These are phyloP conservation scores for Penicillium dipodomyicola DNA, from an alignment of 495 filamentous ascomycete genomes.

Conservation along the genomic window DNA sequence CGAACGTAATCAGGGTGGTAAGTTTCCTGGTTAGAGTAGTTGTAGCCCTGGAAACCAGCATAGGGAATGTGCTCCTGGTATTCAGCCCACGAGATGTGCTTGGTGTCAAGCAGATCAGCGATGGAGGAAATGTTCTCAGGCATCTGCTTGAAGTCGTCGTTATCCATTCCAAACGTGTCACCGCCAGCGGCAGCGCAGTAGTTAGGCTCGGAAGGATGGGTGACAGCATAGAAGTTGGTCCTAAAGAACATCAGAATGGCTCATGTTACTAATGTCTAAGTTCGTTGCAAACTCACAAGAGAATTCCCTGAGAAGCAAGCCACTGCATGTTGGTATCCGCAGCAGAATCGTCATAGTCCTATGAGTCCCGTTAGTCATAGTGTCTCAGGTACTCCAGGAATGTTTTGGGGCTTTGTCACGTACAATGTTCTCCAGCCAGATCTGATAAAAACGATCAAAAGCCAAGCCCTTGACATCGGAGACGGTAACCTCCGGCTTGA, in stretches of 20 bases:
- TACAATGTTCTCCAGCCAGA: constrained; percentile 75
- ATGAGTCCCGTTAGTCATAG: background rate
- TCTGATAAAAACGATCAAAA: constrained; percentile 64
- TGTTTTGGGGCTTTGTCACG: constrained; percentile 32
- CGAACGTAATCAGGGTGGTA: constrained; percentile 64
- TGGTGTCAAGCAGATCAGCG: constrained; percentile 65
- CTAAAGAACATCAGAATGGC: constrained; percentile 9
- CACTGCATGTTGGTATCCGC: constrained; percentile 52
- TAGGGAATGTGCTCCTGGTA: constrained; percentile 70
- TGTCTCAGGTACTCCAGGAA: constrained; percentile 29
- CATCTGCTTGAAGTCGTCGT: constrained; percentile 57
- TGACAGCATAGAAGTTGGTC: constrained; percentile 60
- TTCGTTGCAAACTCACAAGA: constrained; percentile 31
- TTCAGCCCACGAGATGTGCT: constrained; percentile 63
- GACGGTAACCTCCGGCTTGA: constrained; percentile 44
- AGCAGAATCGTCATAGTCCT: constrained; percentile 55
- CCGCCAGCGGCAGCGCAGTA: constrained; percentile 62
- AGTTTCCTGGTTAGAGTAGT: constrained; percentile 49
- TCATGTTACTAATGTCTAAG: background rate
- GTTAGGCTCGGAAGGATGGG: constrained; percentile 71
- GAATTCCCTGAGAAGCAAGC: constrained; percentile 59
- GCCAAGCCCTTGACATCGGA: constrained; percentile 59
- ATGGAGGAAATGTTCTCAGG: constrained; percentile 62
- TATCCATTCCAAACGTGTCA: constrained; percentile 67
- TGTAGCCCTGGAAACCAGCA: constrained; percentile 61